Base-by-base conservation (phyloP, 805 yeast genomes). In the Barnettozyma siamensis region DNA sequence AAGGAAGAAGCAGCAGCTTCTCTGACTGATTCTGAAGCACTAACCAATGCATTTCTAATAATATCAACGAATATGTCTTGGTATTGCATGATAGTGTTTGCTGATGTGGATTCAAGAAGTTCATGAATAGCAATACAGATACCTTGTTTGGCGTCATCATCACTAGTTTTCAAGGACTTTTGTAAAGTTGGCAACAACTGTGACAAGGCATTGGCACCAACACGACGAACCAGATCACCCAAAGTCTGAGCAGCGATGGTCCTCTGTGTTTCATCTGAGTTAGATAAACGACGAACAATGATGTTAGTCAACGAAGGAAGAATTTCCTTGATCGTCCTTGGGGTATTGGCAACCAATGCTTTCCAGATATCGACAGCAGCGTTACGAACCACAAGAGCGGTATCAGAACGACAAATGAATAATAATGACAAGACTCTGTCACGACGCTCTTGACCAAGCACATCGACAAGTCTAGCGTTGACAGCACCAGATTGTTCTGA, bases 321-420 rank as follows among this genome's bases (percentile, higher is more conserved):
- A 46, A 93, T 88, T 61, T 89, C 97, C 68, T 86, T 91, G 35
- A 93, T 83, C 4, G 96, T 86, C 58, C 85, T 80, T 33, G 99
- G 98, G 18, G 99, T 93, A 60, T 93, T 93, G 36, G 95, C 85
- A 38, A 93, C 97, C 58, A 93, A 70, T 0, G 96, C 88, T 66
- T 89, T 89, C 99, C 99, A 93, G 35, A 93, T 88, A 54, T 93
- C 96, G 45, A 87, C 78, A 11, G 98, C 81, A 20, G 95, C 85
- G 49, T 79, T 79, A 54, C 99, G 80, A 21, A 93, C 99, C 50
- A 80, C 72, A 51, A 87, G 87, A 30, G 93, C 76, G 31, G 80
- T 76, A 68, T 93, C 99, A 12, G 95, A 86, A 62, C 99, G 88
- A 63, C 97, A 89, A 27, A 93, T 80, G 62, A 88, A 93, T 51